Evolutionary conservation across 2,329 filamentous ascomycete species (phyloP), one percentile per base, ranked within the genome.

Genomic region (Bipolaris zeicola): DNA sequence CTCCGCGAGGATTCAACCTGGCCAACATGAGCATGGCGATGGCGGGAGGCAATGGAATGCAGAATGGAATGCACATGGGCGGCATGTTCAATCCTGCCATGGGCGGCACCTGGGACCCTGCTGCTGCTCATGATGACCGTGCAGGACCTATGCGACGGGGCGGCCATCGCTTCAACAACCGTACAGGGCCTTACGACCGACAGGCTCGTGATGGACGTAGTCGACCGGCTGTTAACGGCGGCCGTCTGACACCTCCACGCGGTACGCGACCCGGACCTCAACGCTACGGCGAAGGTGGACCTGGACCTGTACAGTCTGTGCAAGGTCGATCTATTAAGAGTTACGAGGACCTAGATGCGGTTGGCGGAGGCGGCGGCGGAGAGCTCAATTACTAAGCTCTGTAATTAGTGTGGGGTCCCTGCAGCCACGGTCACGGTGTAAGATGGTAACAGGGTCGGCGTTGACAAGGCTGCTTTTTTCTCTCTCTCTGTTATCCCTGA

Each of bases 271-370:
- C 63, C 34, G 67, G 68, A 63, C 67, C 80, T 57, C 90, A 89
- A 84, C 89, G 89, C 39, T 90, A 92, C 62, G 89, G 89, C 2
- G 90, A 91, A 46, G 89, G 90, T 37, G 89, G 85, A 22, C 87
- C 89, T 51, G 93, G 92, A 0, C 94, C 95, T 18, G 86, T 91
- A 18, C 93, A 98, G 77, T 94, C 95, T 10, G 92, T 96, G 0
- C 91, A 96, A 65, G 95, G 95, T 5, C 87, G 95, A 55, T 96
- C 91, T 59, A 80, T 99, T 63, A 96, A 96, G 83, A 97, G 92
- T 76, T 99, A 99, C 73, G 96, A 99, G 76, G 95, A 99, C 73
- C 81, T 99, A 22, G 95, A 99, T 79, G 94, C 96, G n/a, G 80
- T 79, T 49, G 78, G 77, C 37, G 73, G 72, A 18, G 76, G 76